Base-by-base conservation (phyloP, 2,329 filamentous ascomycete genomes). In the Calonectria crousiana region DNA sequence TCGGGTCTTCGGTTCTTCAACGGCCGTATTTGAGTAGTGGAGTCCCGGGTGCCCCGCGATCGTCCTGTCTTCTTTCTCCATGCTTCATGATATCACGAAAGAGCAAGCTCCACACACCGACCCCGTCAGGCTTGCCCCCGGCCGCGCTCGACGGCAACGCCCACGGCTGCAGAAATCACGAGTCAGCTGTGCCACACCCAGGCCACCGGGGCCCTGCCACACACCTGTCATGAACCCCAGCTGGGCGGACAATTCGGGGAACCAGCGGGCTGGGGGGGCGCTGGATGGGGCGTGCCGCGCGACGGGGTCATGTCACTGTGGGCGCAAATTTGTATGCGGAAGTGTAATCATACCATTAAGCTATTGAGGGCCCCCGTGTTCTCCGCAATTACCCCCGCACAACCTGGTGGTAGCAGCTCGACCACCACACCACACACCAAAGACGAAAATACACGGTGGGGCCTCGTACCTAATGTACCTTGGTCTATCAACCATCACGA, bases 1-100 rank as follows among this genome's bases (percentile, higher is more conserved):
- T 71, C 77, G 74, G 78, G 6, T 47, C 6, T 65, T 79, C 78
- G 78, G 78, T 75, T 71, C 68, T 73, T 79, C 71, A 58, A 20
- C 78, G 78, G 78, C 69, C 76, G 72, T 80, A 80, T 75, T 80
- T 71, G 67, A 65, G 16, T 14, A 32, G 69, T 76, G 73, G 70
- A 71, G 28, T 36, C 49, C 53, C 64, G 56, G 18, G 38, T 68
- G 67, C 66, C 71, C 74, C 71, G 73, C 71, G 75, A 73, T 73
- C 73, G 44, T 41, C 69, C 64, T 67, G 53, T 70, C 20, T 10
- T n/a, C 38, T 23, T n/a, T 47, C 44, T 23, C 44, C n/a, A 23
- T 23, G 44, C 38, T 69, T 52, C 67, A 73, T 73, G 73, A 73
- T 76, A 77, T 78, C 76, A 78, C 58, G 47, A 73, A 71, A 13